These are phyloP conservation scores for Ceratobasidium sp. DNA, from an alignment of 1,284 basidiomycete genomes.

Conservation along the genomic window DNA sequence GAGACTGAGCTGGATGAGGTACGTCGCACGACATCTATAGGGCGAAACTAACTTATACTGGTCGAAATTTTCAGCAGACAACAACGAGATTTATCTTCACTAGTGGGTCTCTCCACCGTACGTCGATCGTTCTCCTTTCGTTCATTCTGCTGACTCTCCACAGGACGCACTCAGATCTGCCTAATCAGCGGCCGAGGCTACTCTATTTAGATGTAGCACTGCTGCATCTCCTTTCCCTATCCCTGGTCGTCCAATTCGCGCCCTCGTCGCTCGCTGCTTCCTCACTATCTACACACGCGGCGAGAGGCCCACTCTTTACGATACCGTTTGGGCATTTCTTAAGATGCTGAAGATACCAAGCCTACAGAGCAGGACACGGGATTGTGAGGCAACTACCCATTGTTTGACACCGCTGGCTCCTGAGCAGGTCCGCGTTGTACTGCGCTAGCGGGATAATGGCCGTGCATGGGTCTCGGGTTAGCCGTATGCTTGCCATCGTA, in stretches of 20 bases:
- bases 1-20: conserved; percentile 28
- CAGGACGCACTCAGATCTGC: conserved; percentile 73
- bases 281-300: conserved; percentile 80
- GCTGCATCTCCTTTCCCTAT: conserved; percentile 71
- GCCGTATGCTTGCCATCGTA: conserved; percentile 48
- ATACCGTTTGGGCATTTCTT: conserved; percentile 80
- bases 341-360: conserved; percentile 81
- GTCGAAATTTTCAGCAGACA: conserved; percentile 77
- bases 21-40: background rate
- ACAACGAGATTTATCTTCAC: conserved; percentile 82
- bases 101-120: conserved; percentile 71
- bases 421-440: conserved; percentile 74
- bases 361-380: conserved; percentile 70
- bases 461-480: conserved; percentile 81
- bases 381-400: conserved; percentile 63
- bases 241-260: conserved; percentile 87
- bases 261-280: conserved; percentile 81
- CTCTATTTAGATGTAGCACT: conserved; percentile 70
- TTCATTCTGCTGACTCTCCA: background rate
- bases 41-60: conserved; percentile 50
- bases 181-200: conserved; percentile 70
- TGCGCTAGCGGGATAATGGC: conserved; percentile 90
- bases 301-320: conserved; percentile 87
- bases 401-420: conserved; percentile 2
- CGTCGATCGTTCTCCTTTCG: conserved; percentile 49